Base-by-base conservation (phyloP, 2,329 filamentous ascomycete species). In the Aspergillus aculeatus region DNA sequence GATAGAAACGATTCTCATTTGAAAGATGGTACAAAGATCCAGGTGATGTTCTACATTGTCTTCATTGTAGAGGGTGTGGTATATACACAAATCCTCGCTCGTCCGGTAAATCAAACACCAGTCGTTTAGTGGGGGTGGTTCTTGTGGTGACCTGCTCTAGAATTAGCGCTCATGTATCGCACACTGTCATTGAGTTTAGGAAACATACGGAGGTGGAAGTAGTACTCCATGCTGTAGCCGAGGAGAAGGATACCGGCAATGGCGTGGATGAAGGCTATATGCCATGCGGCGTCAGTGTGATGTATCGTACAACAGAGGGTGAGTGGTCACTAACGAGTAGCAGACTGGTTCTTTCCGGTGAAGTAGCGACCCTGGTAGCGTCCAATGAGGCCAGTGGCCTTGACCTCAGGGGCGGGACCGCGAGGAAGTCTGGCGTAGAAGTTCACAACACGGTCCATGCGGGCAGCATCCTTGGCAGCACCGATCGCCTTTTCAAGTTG, bases 401-500 rank as follows among this genome's bases (percentile, higher is more conserved):
- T 87, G 70, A 86, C 79, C 79, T 92, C 88, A 73, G 95, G 93
- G 73, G 93, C 93, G 70, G 91, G 80, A 71, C 95, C 96, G 75
- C 93, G 92, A 76, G 96, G 95, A 62, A 99, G 92, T 81, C 94
- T 96, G 84, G 96, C 92, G 86, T 99, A 99, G 86, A 99, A 98
- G 83, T 86, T 91, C 80, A 98, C 94, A 71, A 99, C 92, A 74
- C 93, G 91, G 80, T 96, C 90, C 95, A 99, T 98, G 78, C 94
- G 92, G 75, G 92, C 86, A 76, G 95, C 95, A 87, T 98, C 94
- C 77, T 93, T 91, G 71, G 93, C 92, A 77, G 90, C 90, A 75
- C 95, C 94, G 77, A 99, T 92, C 72, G 91, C 93, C 95, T 98
- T 78, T 68, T 65, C 61, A 54, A 58, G 58, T 44, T 67, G 70